Evolutionary conservation across 2,329 filamentous ascomycete species (phyloP).

Genomic region (Fusarium neocosmosporiellum): DNA sequence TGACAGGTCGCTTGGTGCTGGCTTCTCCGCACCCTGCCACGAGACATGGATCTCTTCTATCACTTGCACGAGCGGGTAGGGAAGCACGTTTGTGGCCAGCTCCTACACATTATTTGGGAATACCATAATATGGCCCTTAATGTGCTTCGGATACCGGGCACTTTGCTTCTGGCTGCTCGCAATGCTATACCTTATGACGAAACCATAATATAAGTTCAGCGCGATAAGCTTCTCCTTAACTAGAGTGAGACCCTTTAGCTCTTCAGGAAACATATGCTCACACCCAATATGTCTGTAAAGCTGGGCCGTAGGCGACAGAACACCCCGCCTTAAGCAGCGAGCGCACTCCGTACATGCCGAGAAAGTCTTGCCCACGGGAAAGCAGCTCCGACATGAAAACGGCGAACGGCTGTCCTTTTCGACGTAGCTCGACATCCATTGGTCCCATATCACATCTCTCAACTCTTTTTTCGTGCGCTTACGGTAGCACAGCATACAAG

Average conservation of each 20-base stretch:
- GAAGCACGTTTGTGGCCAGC: not conserved
- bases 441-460: not conserved
- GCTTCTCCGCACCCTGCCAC: not conserved
- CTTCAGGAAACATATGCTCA: too few relatives aligned
- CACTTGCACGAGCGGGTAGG: not conserved
- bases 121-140: not conserved
- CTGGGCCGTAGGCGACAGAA: not conserved
- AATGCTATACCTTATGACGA: not conserved
- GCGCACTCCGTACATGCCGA: not conserved
- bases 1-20: not conserved
- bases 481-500: not conserved
- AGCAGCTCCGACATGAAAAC: not conserved
- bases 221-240: not conserved
- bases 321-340: not conserved
- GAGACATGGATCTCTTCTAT: constrained; percentile 7
- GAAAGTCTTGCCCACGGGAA: too few relatives aligned
- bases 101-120: not conserved
- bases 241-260: not conserved
- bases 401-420: not conserved
- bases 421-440: not conserved
- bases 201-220: not conserved
- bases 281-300: too few relatives aligned
- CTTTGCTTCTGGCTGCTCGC: not conserved
- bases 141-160: not conserved
- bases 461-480: not conserved